Percentiles rank a stretch among this genome's conserved stretches.
Evolutionary conservation across 352 stramenopile genomes (phyloP).

Genomic region (Phytophthora palmivora): DNA sequence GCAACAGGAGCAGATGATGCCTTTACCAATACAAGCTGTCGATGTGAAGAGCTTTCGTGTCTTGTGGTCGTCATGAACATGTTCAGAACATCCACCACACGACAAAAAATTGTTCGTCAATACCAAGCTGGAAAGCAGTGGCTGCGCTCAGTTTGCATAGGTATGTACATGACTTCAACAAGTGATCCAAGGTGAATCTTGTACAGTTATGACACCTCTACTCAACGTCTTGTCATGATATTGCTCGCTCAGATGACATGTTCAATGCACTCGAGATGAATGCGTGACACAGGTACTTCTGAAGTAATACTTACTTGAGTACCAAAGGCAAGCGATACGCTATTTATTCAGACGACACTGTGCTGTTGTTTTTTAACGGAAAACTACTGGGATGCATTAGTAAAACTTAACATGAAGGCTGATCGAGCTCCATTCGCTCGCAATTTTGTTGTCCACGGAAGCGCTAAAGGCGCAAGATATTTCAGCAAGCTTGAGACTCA

Average conservation of each 20-base stretch:
- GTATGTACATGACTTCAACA: slow-evolving; percentile 9
- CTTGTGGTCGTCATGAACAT: slow-evolving; percentile 2
- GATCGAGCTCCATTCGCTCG: not conserved
- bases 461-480: not conserved
- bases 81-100: too few species aligned
- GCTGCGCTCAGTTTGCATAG: slow-evolving; percentile 19
- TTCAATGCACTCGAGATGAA: not conserved
- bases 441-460: not conserved
- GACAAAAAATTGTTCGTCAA: slow-evolving; percentile 12
- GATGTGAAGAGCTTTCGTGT: slow-evolving; percentile 4
- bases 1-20: not conserved
- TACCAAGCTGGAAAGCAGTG: slow-evolving; percentile 2
- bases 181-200: not conserved
- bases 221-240: not conserved
- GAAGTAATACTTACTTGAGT: too few species aligned
- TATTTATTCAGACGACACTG: too few species aligned
- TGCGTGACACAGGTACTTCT: not conserved
- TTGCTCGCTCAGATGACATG: not conserved
- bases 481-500: not conserved
- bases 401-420: not conserved
- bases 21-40: not conserved
- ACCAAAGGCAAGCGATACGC: too few species aligned
- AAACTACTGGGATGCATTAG: not conserved
- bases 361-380: too few species aligned
- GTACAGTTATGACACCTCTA: not conserved